Evolutionary conservation across 83 land plant species (phyloP), one percentile per base, ranked within the genome.

Genomic region (Picea abies): DNA sequence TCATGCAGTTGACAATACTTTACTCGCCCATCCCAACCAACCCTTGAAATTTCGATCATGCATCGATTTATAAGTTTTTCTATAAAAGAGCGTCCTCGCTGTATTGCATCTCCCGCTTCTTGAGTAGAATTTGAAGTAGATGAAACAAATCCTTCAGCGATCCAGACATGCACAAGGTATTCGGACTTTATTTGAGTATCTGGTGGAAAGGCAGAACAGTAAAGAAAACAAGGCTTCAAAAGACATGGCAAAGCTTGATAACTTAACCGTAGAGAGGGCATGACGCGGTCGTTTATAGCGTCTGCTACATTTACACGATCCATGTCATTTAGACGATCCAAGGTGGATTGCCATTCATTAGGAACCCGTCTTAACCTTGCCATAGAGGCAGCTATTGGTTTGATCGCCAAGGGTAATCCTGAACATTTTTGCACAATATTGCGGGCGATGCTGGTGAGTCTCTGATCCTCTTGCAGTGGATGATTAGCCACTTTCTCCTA

Each of bases 201-300:
- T 49, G 49, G 16, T 4, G 61, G 78, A 23, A 10, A 75, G 11
- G 78, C 60, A 49, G 26, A 75, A 23, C 32, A 23, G 25, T 22
- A 75, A 22, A 75, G 78, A 29, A 75, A 75, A 49, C 78, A 75
- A 49, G 29, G 78, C 17, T 75, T 75, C 1, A 75, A 29, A 75
- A 47, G 25, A 41, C 14, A 16, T 47, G 60, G 60, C n/a, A 75
- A 23, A 23, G 78, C 78, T 11, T 75, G 32, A 32, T 49, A 75
- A 75, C 60, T 47, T 49, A 49, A 75, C 60, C 60, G 47, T 5
- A 75, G 23, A 14, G 20, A 37, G 9, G 76, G 76, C 3, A 71
- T n/a, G 17, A 71, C 76, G 49, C 41, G 49, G 12, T 41, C 76
- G 22, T 19, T 71, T 7, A 71, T 39, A 3, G 76, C 37, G 44